Evolutionary conservation across 352 stramenopile species (phyloP).

Genomic region (Pythium guiyangense): DNA sequence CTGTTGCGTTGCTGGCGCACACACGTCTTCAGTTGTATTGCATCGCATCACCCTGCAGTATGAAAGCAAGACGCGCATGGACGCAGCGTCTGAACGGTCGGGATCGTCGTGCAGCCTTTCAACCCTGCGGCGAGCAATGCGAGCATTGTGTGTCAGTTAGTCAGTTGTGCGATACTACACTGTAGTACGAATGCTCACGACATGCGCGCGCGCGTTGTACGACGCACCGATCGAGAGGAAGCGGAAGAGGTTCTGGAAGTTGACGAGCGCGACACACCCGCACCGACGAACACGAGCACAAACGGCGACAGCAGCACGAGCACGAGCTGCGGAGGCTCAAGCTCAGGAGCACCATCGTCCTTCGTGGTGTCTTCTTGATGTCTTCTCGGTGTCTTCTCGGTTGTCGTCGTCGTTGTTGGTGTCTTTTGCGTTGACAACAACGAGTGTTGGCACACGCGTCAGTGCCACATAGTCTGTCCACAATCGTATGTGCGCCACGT

Average conservation of each 20-base stretch:
- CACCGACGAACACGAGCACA: slow-evolving; percentile 59
- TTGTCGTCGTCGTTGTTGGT: too few relatives aligned
- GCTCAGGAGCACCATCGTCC: slow-evolving; percentile 33
- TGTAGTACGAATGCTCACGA: neutral
- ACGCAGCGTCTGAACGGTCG: slow-evolving; percentile 44
- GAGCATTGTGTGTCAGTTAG: neutral
- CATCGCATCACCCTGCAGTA: neutral
- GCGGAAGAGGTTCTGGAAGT: slow-evolving; percentile 82
- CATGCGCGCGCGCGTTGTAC: neutral
- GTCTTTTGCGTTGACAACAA: too few relatives aligned
- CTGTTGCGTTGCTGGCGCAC: neutral
- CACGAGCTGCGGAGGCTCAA: slow-evolving; percentile 52
- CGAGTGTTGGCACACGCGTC: too few relatives aligned
- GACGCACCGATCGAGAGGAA: slow-evolving; percentile 49
- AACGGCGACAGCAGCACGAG: slow-evolving; percentile 69
- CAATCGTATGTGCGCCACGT: too few relatives aligned
- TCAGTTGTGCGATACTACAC: neutral
- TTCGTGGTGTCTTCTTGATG: too few relatives aligned
- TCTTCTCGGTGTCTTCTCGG: too few relatives aligned
- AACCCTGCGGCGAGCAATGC: slow-evolving; percentile 31
- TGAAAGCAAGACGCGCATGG: slow-evolving; percentile 31
- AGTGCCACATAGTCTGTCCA: too few relatives aligned
- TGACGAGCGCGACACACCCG: slow-evolving; percentile 68
- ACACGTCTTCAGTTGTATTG: too few relatives aligned
- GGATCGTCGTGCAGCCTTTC: slow-evolving; percentile 64